Conservation (phyloP, 805 yeast species). For the Zygoascus ofunaensis region DNA sequence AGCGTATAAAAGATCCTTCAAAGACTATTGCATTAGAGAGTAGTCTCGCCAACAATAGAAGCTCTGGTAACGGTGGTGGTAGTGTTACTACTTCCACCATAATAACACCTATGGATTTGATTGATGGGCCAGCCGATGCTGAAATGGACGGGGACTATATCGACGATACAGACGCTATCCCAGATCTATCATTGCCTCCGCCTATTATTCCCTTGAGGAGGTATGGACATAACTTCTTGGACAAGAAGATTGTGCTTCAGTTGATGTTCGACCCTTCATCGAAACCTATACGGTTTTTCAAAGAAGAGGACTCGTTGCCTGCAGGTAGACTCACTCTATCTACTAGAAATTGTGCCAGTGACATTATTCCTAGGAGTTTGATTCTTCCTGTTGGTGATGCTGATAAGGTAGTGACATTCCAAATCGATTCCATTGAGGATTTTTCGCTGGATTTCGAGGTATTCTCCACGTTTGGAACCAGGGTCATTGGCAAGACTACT, state of each 20-base stretch:
- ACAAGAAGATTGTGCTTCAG: conserved; percentile 78
- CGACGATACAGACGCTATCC: conserved; percentile 59
- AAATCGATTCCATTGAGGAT: conserved; percentile 64
- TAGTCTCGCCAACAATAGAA: not conserved
- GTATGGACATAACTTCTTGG: conserved; percentile 93
- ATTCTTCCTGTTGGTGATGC: conserved; percentile 66
- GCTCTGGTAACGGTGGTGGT: not conserved
- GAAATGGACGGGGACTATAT: conserved; percentile 13
- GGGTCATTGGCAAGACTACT: conserved; percentile 81
- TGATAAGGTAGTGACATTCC: conserved; percentile 67
- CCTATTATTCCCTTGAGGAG: conserved; percentile 89
- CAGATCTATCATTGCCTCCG: conserved; percentile 88
- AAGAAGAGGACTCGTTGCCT: conserved; percentile 30
- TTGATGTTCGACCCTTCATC: conserved; percentile 51
- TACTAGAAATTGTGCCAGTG: conserved; percentile 51
- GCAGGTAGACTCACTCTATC: conserved; percentile 66
- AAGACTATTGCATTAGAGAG: conserved; percentile 1
- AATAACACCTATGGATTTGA: conserved; percentile 3
- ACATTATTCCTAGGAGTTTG: conserved; percentile 80
- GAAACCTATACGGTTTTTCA: conserved; percentile 37
- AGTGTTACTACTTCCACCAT: not conserved
- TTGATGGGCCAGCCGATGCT: conserved; percentile 16
- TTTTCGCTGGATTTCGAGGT: conserved; percentile 80
- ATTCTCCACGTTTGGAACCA: conserved; percentile 90
- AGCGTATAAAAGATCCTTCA: conserved; percentile 8